A percentile compares a stretch with the other conserved stretches of the same genome.
Evolutionary conservation across 2,329 filamentous ascomycete species (phyloP).

Genomic region (Pezicula radicicola): DNA sequence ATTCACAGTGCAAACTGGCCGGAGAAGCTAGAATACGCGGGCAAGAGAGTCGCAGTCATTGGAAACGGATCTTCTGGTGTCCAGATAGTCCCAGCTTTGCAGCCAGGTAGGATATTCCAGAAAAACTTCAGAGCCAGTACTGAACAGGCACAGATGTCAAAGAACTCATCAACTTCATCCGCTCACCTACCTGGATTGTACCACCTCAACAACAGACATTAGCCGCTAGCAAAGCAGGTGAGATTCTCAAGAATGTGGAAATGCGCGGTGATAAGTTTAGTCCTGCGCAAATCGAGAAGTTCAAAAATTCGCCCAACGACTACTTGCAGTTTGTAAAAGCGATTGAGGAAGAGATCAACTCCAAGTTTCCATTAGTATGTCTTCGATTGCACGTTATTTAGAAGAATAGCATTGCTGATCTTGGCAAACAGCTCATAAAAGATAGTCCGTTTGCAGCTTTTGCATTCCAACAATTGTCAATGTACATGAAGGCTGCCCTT

Average conservation of each 20-base stretch:
- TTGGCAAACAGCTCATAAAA: background rate
- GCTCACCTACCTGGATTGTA: constrained; percentile 41
- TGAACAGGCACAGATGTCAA: constrained; percentile 27
- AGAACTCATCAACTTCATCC: constrained; percentile 39
- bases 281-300: constrained; percentile 41
- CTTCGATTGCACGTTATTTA: background rate
- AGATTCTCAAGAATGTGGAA: constrained; percentile 36
- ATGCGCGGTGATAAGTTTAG: constrained; percentile 36
- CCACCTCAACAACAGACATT: constrained; percentile 35
- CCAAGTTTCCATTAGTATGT: constrained; percentile 39
- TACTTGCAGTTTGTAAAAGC: constrained; percentile 45
- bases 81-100: constrained; percentile 44
- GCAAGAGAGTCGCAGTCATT: constrained; percentile 49
- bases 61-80: constrained; percentile 48
- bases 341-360: constrained; percentile 43
- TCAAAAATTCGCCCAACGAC: constrained; percentile 41
- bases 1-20: constrained; percentile 54
- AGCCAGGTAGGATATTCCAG: constrained; percentile 32
- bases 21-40: constrained; percentile 39
- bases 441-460: constrained; percentile 4
- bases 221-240: constrained; percentile 32
- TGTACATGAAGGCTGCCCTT: constrained; percentile 46
- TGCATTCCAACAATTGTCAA: constrained; percentile 3
- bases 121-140: background rate
- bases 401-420: no score